Conservation (phyloP, 2,329 filamentous ascomycete species). For the Bisporella sp. region DNA sequence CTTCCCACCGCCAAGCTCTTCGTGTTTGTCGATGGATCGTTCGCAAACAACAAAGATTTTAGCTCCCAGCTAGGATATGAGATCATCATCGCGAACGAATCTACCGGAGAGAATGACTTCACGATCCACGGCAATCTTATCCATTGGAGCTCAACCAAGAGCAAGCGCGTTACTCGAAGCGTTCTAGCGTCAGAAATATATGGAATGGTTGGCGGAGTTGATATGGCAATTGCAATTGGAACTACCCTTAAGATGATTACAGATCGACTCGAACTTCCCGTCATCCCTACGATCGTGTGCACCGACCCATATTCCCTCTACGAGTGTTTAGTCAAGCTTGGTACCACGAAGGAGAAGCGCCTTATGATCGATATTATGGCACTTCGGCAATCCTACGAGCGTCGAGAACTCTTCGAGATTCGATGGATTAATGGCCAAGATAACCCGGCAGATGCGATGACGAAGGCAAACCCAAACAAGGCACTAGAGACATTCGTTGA, state of each 20-base stretch:
- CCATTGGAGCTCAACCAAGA: slow-evolving; percentile 12
- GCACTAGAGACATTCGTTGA: too few species aligned
- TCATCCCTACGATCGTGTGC: slow-evolving; percentile 9
- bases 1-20: slow-evolving; percentile 6
- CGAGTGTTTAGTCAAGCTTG: slow-evolving; percentile 11
- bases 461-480: too few species aligned
- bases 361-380: slow-evolving; percentile 4
- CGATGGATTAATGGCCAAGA: too few species aligned
- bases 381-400: too few species aligned
- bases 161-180: slow-evolving; percentile 9
- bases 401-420: background rate
- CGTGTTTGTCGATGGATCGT: slow-evolving; percentile 11
- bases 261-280: background rate
- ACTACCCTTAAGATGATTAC: slow-evolving; percentile 6
- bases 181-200: slow-evolving; percentile 13
- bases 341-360: too few species aligned
- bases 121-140: slow-evolving; percentile 9
- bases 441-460: too few species aligned
- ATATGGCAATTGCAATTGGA: slow-evolving; percentile 7
- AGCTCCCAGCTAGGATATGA: slow-evolving; percentile 13
- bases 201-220: slow-evolving; percentile 7
- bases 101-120: slow-evolving; percentile 3
- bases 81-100: slow-evolving; percentile 12
- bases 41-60: slow-evolving; percentile 15
- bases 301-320: slow-evolving; percentile 14